Percentiles rank a stretch among this genome's conserved stretches.
Conservation (phyloP, 306 rosid genomes). For the Sicyos baderoa region DNA sequence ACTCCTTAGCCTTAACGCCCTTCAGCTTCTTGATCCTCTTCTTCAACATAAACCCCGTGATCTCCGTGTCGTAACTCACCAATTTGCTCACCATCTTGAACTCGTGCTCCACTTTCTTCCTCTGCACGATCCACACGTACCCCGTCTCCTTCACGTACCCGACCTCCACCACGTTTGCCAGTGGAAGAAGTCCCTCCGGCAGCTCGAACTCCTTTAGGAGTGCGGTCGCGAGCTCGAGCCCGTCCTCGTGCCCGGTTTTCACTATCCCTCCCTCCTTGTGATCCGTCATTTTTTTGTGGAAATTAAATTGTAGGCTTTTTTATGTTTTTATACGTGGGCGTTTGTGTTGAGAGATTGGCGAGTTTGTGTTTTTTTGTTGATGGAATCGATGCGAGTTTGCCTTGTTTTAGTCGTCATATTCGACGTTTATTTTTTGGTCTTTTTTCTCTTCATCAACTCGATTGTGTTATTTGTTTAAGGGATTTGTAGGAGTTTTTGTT, state of each 20-base stretch:
- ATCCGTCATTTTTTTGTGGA: too few species aligned
- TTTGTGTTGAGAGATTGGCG: too few species aligned
- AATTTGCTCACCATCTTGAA: constrained; percentile 66
- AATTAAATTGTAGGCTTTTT: too few species aligned
- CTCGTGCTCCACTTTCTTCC: constrained; percentile 75
- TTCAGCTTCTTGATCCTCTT: constrained; percentile 66
- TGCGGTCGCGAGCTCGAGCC: constrained; percentile 40
- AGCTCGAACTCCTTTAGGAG: constrained; percentile 61
- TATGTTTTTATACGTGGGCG: too few species aligned
- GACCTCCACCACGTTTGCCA: constrained; percentile 54
- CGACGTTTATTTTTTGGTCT: too few species aligned
- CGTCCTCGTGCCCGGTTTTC: constrained; percentile 66
- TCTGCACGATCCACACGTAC: constrained; percentile 79
- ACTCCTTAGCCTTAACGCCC: constrained; percentile 88
- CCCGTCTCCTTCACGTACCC: constrained; percentile 62
- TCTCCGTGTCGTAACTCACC: constrained; percentile 62
- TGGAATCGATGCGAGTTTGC: too few species aligned
- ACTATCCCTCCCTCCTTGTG: constrained; percentile 64
- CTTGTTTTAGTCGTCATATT: too few species aligned
- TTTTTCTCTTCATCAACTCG: too few species aligned
- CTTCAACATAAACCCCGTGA: constrained; percentile 48
- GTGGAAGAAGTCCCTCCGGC: constrained; percentile 70
- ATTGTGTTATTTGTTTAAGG: too few species aligned
- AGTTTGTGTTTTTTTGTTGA: too few species aligned
- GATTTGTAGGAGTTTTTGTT: too few species aligned